Conservation (phyloP, 495 filamentous ascomycete genomes). For the Hypoxylon fuscum region DNA sequence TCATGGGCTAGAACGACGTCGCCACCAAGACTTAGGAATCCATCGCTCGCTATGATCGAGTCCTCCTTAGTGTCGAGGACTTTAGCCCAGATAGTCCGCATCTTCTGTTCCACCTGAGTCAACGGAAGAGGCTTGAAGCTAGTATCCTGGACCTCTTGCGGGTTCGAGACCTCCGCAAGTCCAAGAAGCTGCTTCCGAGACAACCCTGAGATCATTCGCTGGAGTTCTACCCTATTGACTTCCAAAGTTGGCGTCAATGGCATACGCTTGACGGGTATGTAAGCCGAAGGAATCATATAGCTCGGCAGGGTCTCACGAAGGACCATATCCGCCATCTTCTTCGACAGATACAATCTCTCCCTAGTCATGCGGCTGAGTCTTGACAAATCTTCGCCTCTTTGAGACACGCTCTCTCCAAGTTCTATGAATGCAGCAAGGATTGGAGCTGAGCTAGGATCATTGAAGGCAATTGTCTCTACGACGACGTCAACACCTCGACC, state of each 20-base stretch:
- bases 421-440: conserved; percentile 57
- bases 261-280: conserved; percentile 54
- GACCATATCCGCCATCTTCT: conserved; percentile 49
- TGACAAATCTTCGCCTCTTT: conserved; percentile 45
- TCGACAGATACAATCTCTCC: conserved; percentile 50
- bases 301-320: conserved; percentile 48
- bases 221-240: conserved; percentile 52
- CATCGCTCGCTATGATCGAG: conserved; percentile 50
- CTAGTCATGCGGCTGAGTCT: conserved; percentile 44
- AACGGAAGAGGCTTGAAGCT: conserved; percentile 54
- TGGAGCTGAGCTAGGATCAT: conserved; percentile 45
- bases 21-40: conserved; percentile 56
- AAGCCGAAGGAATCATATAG: conserved; percentile 51
- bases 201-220: conserved; percentile 49
- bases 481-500: conserved; percentile 55
- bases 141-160: conserved; percentile 44
- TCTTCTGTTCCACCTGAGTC: conserved; percentile 53
- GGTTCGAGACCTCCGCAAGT: conserved; percentile 45
- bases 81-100: conserved; percentile 55
- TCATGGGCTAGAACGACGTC: conserved; percentile 53
- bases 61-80: conserved; percentile 50
- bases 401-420: conserved; percentile 50
- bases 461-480: conserved; percentile 55
- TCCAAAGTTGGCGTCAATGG: conserved; percentile 55
- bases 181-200: conserved; percentile 51